These are phyloP conservation scores for Akanthomyces uredinophilus DNA, from an alignment of 2,329 filamentous ascomycete genomes.

Conservation along the genomic window DNA sequence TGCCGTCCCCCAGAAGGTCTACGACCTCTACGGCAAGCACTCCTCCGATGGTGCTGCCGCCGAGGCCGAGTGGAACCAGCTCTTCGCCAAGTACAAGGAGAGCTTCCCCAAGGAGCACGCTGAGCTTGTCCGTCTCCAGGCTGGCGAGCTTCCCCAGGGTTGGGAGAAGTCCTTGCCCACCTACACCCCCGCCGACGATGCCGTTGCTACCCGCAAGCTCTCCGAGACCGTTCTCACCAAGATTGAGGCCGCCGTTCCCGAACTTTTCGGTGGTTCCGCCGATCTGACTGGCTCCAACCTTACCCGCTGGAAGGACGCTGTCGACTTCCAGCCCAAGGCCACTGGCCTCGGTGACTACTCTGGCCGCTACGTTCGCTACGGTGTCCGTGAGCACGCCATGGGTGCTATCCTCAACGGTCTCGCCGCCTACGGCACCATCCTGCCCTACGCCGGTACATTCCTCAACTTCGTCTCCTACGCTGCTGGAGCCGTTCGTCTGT, in stretches of 20 bases:
- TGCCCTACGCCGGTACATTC: conserved; percentile 95
- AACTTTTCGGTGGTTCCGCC: conserved; percentile 92
- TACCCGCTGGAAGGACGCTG: conserved; percentile 93
- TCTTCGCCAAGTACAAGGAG: conserved; percentile 79
- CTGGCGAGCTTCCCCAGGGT: conserved; percentile 81
- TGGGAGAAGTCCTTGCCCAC: conserved; percentile 93
- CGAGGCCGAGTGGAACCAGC: conserved; percentile 92
- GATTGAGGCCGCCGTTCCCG: conserved; percentile 76
- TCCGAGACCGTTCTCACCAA: conserved; percentile 90
- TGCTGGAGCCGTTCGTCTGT: conserved; percentile 90
- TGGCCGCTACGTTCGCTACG: conserved; percentile 89
- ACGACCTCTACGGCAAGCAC: conserved; percentile 84
- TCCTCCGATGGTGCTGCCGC: conserved; percentile 78
- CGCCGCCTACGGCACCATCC: conserved; percentile 87
- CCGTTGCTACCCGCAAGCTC: conserved; percentile 90
- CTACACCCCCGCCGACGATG: conserved; percentile 80
- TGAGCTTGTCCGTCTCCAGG: conserved; percentile 76
- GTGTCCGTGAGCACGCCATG: conserved; percentile 90
- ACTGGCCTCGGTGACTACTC: conserved; percentile 82
- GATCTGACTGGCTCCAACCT: conserved; percentile 98
- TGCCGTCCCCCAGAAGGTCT: conserved; percentile 88
- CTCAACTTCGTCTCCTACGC: conserved; percentile 99
- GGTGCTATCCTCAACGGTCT: conserved; percentile 93
- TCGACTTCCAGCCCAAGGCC: conserved; percentile 92
- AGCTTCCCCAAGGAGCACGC: conserved; percentile 73